Base-by-base conservation (phyloP, 306 rosid genomes). In the Cajanus cajan region DNA sequence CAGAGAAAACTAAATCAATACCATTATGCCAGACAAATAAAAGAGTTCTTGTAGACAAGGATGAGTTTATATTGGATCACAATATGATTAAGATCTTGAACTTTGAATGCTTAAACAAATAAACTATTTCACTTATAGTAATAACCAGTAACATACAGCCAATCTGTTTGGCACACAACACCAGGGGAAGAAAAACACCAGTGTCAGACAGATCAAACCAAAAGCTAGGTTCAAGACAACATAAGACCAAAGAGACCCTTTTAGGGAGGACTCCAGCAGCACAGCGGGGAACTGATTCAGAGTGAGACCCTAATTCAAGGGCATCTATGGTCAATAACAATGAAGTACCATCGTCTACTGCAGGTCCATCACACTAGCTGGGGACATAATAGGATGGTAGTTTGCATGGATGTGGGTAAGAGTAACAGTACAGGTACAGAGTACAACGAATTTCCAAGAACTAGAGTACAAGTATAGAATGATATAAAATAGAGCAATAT, bases 61-160 rank as follows among this genome's bases (percentile, higher is more conserved):
- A 61, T 9, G n/a, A 41, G 57, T 24, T 58, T 24, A 28, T 14
- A 41, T n/a, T 43, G 33, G 13, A 57, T 8, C 63, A 19, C 13
- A 69, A 8, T 15, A 31, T 40, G 22, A 58, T 18, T 18, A 69
- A 78, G 33, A 69, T 58, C 62, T 13, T 44, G 59, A 74, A 44
- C 47, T 74, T 74, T 43, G 47, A 61, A 68, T 5, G 33, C 71
- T 31, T 31, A 74, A 74, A 41, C 70, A 24, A 43, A 9, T 59
- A 61, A 74, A 25, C 70, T 58, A 58, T 41, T 74, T 74, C 70
- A 9, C 33, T 28, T 14, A n/a, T 24, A 58, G 18, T 13, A 24
- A 41, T 39, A 73, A 21, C 61, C 13, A 43, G 15, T 61, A 44
- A n/a, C 19, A 75, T 59, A 31, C 34, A 62, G 9, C 36, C 45